Percentiles rank a stretch among this genome's conserved stretches.
These are phyloP conservation scores for Silybum marianum DNA, from an alignment of 129 eudicot species.

Conservation along the genomic window DNA sequence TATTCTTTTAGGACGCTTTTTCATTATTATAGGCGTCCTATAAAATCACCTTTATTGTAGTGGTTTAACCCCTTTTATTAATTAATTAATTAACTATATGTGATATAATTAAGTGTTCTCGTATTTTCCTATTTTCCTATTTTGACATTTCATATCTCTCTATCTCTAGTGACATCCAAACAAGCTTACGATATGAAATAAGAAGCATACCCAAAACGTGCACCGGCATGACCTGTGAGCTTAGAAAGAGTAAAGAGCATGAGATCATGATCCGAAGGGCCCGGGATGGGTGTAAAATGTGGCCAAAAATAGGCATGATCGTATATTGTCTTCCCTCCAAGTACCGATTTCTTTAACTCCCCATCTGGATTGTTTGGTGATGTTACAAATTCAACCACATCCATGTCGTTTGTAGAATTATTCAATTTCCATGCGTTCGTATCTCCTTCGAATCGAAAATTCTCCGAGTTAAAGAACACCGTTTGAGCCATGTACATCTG, in stretches of 20 bases:
- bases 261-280: constrained; percentile 64
- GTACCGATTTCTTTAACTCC: constrained; percentile 42
- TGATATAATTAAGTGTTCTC: too few relatives aligned
- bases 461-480: constrained; percentile 39
- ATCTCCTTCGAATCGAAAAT: constrained; percentile 54
- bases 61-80: too few relatives aligned
- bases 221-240: constrained; percentile 79
- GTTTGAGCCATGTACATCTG: constrained; percentile 44
- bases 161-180: too few relatives aligned
- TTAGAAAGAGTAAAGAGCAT: constrained; percentile 71
- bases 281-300: constrained; percentile 59
- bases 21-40: too few relatives aligned
- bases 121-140: too few relatives aligned
- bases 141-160: too few relatives aligned
- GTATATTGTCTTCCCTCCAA: constrained; percentile 46
- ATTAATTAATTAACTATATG: too few relatives aligned
- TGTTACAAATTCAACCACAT: constrained; percentile 59
- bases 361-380: constrained; percentile 73
- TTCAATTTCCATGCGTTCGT: constrained; percentile 32
- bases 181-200: not conserved
- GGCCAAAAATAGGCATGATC: constrained; percentile 81
- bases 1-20: too few relatives aligned
- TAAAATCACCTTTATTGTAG: too few relatives aligned
- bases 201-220: constrained; percentile 56
- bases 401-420: constrained; percentile 13